A percentile compares a stretch with the other conserved stretches of the same genome.
phyloP scores from a whole-genome alignment of 805 yeast genomes.

The Zygoascus flipseniorum region DNA sequence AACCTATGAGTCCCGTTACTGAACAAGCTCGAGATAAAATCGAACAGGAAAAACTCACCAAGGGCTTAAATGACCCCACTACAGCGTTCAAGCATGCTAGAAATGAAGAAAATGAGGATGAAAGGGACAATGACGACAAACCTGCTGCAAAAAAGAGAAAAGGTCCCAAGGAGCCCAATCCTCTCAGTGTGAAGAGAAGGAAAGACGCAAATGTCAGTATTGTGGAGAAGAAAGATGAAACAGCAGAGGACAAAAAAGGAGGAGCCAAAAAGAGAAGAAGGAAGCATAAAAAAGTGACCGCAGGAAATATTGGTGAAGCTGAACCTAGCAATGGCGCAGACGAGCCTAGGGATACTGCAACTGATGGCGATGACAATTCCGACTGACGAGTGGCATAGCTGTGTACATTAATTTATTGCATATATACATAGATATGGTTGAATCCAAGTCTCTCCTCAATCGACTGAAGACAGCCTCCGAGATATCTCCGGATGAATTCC shows the following conservation, averaged over 20 bases:
- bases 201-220: constrained; percentile 24
- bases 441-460: too few species aligned
- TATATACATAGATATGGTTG: too few species aligned
- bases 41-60: constrained; percentile 62
- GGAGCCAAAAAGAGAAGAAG: constrained; percentile 9
- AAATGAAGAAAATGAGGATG: constrained; percentile 2
- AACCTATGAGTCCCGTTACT: constrained; percentile 76
- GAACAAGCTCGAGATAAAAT: constrained; percentile 37
- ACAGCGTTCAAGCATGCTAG: constrained; percentile 35
- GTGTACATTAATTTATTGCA: too few species aligned
- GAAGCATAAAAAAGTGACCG: constrained; percentile 3
- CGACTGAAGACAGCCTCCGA: too few species aligned
- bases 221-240: constrained; percentile 3
- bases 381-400: too few species aligned
- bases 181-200: constrained; percentile 79
- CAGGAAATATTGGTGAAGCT: background rate
- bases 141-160: constrained; percentile 19
- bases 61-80: constrained; percentile 64
- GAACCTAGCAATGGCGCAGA: background rate
- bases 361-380: too few species aligned
- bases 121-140: constrained; percentile 16
- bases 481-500: too few species aligned
- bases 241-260: constrained; percentile 18
- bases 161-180: constrained; percentile 82
- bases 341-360: too few species aligned